A percentile compares a stretch with the other conserved stretches of the same genome.
Conservation (phyloP, 2,329 filamentous ascomycete genomes). For the Ceratocystis papillata region DNA sequence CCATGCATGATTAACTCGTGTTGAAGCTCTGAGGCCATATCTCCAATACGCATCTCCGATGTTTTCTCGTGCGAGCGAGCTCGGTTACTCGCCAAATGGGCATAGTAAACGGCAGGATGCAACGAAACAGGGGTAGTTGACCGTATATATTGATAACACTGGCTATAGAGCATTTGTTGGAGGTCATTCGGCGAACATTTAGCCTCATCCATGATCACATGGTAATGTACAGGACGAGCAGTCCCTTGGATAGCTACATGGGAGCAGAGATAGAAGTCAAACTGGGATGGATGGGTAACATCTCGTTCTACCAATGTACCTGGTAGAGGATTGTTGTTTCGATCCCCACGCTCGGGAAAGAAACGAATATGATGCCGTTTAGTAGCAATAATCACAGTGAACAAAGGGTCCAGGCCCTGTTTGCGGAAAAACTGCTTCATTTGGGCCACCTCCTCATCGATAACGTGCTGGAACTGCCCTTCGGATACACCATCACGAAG, state of each 20-base stretch:
- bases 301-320: conserved; percentile 82
- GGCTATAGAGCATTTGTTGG: conserved; percentile 84
- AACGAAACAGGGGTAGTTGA: conserved; percentile 87
- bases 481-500: conserved; percentile 89
- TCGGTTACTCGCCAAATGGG: conserved; percentile 75
- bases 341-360: conserved; percentile 63
- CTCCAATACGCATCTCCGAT: conserved; percentile 25
- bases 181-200: conserved; percentile 55
- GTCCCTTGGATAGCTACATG: conserved; percentile 82
- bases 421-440: conserved; percentile 52
- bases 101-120: conserved; percentile 88
- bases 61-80: conserved; percentile 61
- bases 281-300: conserved; percentile 82
- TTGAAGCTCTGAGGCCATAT: conserved; percentile 1
- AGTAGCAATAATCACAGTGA: conserved; percentile 78
- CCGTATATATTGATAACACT: conserved; percentile 85
- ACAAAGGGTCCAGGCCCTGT: conserved; percentile 43
- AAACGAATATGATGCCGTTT: conserved; percentile 94
- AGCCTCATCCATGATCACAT: conserved; percentile 75
- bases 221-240: conserved; percentile 82
- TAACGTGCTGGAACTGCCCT: conserved; percentile 69
- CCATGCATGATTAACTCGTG: conserved; percentile 8
- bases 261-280: conserved; percentile 64
- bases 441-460: conserved; percentile 63
- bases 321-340: conserved; percentile 70